Evolutionary conservation across 106 monocot species (phyloP).

Genomic region (Dioscorea alata): DNA sequence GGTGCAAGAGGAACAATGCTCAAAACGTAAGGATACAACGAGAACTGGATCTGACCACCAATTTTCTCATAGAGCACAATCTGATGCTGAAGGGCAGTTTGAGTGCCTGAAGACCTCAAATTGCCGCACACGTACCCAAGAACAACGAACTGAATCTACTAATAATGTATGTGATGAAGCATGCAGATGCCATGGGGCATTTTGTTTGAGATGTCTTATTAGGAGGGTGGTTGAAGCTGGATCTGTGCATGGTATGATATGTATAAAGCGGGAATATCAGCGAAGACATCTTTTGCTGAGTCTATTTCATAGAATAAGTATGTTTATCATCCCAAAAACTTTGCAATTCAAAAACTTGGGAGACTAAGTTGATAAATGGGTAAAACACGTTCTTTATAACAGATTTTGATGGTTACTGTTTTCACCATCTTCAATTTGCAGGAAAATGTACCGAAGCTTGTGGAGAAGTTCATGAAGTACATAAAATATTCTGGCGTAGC

Average conservation of each 20-base stretch:
- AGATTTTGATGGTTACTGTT: no score
- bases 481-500: no score
- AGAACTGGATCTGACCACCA: not conserved
- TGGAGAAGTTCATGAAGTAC: no score
- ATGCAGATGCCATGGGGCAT: not conserved
- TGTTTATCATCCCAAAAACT: no score
- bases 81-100: not conserved
- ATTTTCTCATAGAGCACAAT: not conserved
- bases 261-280: not conserved
- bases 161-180: not conserved
- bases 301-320: no score
- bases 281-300: no score
- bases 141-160: not conserved
- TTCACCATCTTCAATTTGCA: no score
- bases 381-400: no score
- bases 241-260: constrained; percentile 20
- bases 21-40: not conserved
- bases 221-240: constrained; percentile 3
- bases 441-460: no score
- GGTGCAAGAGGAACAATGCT: not conserved
- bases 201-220: constrained; percentile 28
- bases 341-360: no score
- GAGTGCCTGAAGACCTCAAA: not conserved
- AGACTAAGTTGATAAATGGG: no score
- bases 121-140: no score